These are phyloP conservation scores for Mortierella polycephala DNA, from an alignment of 371 early-diverging fungal species.

Conservation along the genomic window DNA sequence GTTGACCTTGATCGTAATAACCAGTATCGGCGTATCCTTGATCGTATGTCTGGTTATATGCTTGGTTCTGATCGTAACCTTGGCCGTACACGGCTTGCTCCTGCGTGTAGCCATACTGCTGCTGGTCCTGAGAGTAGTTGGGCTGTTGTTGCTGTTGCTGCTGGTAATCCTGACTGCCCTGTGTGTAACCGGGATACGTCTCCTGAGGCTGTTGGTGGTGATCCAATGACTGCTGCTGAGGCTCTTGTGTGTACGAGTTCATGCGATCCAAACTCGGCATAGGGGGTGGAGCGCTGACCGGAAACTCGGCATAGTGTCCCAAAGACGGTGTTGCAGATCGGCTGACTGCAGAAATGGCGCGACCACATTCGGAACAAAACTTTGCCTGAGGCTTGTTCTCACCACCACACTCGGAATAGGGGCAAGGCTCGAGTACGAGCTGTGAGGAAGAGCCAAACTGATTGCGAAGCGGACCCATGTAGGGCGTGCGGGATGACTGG, in stretches of 20 bases:
- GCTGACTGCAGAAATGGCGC: conserved; percentile 60
- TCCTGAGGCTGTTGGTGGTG: conserved; percentile 15
- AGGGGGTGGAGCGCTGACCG: conserved; percentile 12
- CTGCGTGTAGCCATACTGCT: conserved; percentile 5
- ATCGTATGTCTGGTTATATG: conserved; percentile 18
- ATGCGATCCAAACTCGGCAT: conserved; percentile 37
- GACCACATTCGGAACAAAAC: conserved; percentile 81
- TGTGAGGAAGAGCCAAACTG: conserved; percentile 37
- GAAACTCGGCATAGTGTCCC: conserved; percentile 27
- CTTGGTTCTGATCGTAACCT: conserved; percentile 4
- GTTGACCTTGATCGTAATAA: conserved; percentile 29
- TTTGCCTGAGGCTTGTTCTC: conserved; percentile 73
- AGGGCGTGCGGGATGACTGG: conserved; percentile 36
- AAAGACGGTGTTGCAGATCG: conserved; percentile 60
- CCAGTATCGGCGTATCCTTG: conserved; percentile 16
- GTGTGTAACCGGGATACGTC: conserved; percentile 12
- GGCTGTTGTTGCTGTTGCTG: conserved; percentile 11
- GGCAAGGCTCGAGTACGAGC: conserved; percentile 56
- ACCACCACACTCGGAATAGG: conserved; percentile 68
- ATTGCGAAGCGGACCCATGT: conserved; percentile 33
- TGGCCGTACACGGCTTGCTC: conserved; percentile 3
- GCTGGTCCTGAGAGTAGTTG: conserved; percentile 13
- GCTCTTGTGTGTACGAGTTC: conserved; percentile 26
- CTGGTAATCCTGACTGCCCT: conserved; percentile 6
- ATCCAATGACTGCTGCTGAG: conserved; percentile 16